Evolutionary conservation across 73 alveolate genomes (phyloP).

Genomic region (Paramecium octaurelia): DNA sequence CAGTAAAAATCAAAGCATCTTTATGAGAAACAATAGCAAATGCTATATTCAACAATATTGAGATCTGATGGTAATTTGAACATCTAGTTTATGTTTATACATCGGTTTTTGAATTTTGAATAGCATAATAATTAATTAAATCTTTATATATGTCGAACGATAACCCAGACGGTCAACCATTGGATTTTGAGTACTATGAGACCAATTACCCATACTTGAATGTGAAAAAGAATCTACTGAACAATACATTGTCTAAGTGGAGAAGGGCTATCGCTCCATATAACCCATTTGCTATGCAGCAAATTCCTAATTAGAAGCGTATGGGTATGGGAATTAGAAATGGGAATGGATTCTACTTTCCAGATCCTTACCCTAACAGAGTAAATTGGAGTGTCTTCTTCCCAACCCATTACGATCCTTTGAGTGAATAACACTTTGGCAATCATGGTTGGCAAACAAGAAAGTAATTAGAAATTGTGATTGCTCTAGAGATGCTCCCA

Average conservation of each 20-base stretch:
- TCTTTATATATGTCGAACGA: conserved; percentile 7
- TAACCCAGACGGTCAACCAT: conserved; percentile 36
- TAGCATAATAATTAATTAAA: neutral
- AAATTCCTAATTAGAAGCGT: conserved; percentile 48
- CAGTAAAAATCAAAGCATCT: neutral
- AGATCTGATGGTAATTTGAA: conserved; percentile 82
- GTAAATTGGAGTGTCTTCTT: conserved; percentile 47
- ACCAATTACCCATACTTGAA: conserved; percentile 56
- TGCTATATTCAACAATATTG: neutral
- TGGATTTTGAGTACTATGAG: neutral
- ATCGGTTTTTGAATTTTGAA: neutral
- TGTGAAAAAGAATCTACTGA: conserved; percentile 30
- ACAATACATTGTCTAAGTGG: conserved; percentile 5
- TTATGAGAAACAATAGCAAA: neutral
- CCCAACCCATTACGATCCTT: conserved; percentile 50
- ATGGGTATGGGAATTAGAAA: conserved; percentile 49
- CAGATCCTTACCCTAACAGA: conserved; percentile 55
- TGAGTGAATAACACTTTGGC: neutral
- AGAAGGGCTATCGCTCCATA: conserved; percentile 56
- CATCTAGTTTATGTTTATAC: conserved; percentile 88
- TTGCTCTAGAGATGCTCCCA: neutral
- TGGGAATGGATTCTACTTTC: conserved; percentile 45
- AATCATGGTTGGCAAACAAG: conserved; percentile 16
- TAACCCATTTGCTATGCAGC: conserved; percentile 53
- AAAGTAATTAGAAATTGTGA: neutral